Conservation (phyloP, 2,329 filamentous ascomycete species). For the Microcyclospora tardicrescens region DNA sequence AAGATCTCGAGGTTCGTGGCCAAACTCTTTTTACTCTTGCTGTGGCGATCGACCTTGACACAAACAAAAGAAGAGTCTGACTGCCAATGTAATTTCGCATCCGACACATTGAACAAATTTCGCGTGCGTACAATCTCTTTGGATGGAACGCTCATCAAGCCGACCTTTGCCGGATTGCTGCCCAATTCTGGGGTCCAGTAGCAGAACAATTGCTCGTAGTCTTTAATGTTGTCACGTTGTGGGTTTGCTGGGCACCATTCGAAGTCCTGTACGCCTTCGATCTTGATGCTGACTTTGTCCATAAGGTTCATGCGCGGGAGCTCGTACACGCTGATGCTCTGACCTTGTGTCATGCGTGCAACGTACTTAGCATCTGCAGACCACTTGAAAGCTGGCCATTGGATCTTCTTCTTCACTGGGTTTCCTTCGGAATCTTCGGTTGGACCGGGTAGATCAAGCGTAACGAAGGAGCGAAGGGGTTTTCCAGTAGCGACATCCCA, state of each 20-base stretch:
- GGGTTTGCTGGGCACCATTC: constrained; percentile 87
- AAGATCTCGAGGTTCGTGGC: constrained; percentile 98
- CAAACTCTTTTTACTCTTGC: constrained; percentile 96
- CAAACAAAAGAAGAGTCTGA: constrained; percentile 87
- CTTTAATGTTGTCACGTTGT: constrained; percentile 72
- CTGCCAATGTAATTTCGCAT: constrained; percentile 98
- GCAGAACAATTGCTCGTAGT: constrained; percentile 89
- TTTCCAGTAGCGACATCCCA: constrained; percentile 90
- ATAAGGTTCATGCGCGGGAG: constrained; percentile 78
- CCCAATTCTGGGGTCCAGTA: constrained; percentile 99
- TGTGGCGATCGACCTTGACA: constrained; percentile 97
- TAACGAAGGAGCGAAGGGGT: constrained; percentile 84
- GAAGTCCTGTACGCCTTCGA: constrained; percentile 93
- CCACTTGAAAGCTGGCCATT: constrained; percentile 99
- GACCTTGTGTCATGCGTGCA: constrained; percentile 73
- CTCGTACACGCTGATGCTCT: constrained; percentile 86
- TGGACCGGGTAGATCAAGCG: constrained; percentile 62
- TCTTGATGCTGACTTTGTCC: constrained; percentile 86
- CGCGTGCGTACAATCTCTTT: constrained; percentile 89
- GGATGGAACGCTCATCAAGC: constrained; percentile 86
- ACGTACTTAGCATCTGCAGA: constrained; percentile 96
- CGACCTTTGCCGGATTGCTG: constrained; percentile 94
- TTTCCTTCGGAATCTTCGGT: constrained; percentile 48
- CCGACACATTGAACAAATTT: constrained; percentile 95
- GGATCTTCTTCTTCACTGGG: constrained; percentile 75